Base-by-base conservation (phyloP, 805 yeast species). In the Cyberlindnera petersonii region DNA sequence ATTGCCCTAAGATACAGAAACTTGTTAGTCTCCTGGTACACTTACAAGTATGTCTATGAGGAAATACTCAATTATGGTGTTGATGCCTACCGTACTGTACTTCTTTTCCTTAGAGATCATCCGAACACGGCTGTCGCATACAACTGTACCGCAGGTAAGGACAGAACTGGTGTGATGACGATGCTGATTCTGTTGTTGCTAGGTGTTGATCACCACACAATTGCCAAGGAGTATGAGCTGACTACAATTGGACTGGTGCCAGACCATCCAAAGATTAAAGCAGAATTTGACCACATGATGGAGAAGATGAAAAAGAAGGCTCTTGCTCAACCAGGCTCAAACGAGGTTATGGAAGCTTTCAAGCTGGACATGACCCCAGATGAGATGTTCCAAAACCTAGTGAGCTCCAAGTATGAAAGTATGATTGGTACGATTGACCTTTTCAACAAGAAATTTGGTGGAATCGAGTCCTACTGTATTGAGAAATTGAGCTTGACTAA, bases 111-210 rank as follows among this genome's bases (percentile, higher is more conserved):
- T 33, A 65, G 79, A 32, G 86, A 82, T 41, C 57, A 66, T 28
- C 71, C 77, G 4, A 58, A 63, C n/a, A 64, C 62, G 16, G 72
- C 75, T 3, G 62, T 86, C 42, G 60, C 82, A 9, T 75, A 79
- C 58, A 91, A 85, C 55, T 86, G 95, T 61, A 76, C 89, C 4
- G 91, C 91, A 1, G 95, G 95, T 3, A 86, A 86, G 58, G 95
- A 86, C 56, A 71, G 95, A 31, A 86, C 95, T 0, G 95, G 95
- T 0, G 68, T 85, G 11, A 56, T 83, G 47, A 73, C 80, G 3
- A 83, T 86, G 78, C 58, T 86, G 44, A 64, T 86, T 5, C 65
- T 86, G 31, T 61, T 77, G 15, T 56, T 84, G 8, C 62, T 74
- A 5, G 89, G 85, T 0, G 85, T 86, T 4, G 86, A 82, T 43